These are phyloP conservation scores for Ramaria sp. DNA, from an alignment of 768 basidiomycete species.

Conservation along the genomic window DNA sequence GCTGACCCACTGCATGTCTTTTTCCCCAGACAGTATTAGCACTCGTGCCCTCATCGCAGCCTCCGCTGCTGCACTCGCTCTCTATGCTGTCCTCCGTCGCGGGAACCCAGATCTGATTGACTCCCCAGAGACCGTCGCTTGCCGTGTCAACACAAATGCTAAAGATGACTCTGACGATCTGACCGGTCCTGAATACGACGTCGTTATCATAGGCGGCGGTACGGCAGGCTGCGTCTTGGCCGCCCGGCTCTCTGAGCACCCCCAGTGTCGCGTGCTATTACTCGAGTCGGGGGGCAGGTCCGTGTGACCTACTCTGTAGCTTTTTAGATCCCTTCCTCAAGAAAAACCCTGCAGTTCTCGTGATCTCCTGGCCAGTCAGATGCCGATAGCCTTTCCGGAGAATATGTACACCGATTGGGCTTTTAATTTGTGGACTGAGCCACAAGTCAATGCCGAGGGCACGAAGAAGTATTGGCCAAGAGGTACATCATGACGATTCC, in stretches of 20 bases:
- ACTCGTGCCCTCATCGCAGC: background rate
- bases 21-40: too few species aligned
- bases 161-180: background rate
- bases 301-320: slow-evolving; percentile 2
- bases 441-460: slow-evolving; percentile 38
- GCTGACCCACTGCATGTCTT: too few species aligned
- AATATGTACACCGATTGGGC: slow-evolving; percentile 36
- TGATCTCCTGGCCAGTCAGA: slow-evolving; percentile 28
- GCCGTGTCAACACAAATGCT: background rate
- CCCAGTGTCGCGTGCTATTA: slow-evolving; percentile 39
- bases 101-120: background rate
- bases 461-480: slow-evolving; percentile 51
- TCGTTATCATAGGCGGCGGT: slow-evolving; percentile 32
- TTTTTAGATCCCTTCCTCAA: background rate
- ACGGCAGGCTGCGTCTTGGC: slow-evolving; percentile 55
- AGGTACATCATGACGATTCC: slow-evolving; percentile 28
- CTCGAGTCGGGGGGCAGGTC: slow-evolving; percentile 56
- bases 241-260: slow-evolving; percentile 45
- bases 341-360: slow-evolving; percentile 27
- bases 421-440: slow-evolving; percentile 46
- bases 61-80: background rate
- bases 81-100: background rate
- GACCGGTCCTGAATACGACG: slow-evolving; percentile 21
- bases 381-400: slow-evolving; percentile 29
- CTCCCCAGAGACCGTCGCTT: slow-evolving; percentile 3